Evolutionary conservation across 2,329 filamentous ascomycete genomes (phyloP), one percentile per base, ranked within the genome.

Genomic region (Grosmannia huntii): DNA sequence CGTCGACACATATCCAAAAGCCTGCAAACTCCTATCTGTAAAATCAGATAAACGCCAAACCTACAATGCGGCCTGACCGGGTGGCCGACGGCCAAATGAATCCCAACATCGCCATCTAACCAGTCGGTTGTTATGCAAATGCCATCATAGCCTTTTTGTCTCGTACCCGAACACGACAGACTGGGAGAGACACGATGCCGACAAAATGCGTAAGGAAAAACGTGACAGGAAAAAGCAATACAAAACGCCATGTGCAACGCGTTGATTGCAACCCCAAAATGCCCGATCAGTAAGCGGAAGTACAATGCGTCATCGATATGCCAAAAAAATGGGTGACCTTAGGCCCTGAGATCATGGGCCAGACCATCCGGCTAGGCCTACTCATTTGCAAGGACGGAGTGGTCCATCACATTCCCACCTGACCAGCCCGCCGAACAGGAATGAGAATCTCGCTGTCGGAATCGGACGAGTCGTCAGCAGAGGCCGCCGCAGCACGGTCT

Each of bases 391-490:
- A 41, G 19, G 12, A 19, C 38, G 38, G 38, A 19, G 38, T 41
- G 38, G 38, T 19, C 38, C 38, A 41, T 58, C 28, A 62, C 1
- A 60, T 55, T 2, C 57, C 58, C 25, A 60, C 36, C 5, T 53
- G 54, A 6, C 50, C 57, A 9, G 54, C 25, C 31, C 61, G 62
- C 14, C 62, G 56, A 1, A 67, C 56, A 0, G 77, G 78, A 7
- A 82, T 69, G 55, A 75, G 69, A 58, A 83, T 83, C 65, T 83
- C 80, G 36, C 76, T 76, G 33, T 83, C 80, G 19, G 81, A 81
- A 51, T 81, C 80, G 21, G 78, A 81, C 58, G 78, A 75, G 51
- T 76, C 77, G n/a, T 70, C 72, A 27, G 75, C 72, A 23, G 75
- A 76, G 2, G 74, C 76, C 0, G 59, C 61, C 2, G 73, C 76